Evolutionary conservation across 768 basidiomycete species (phyloP).

Genomic region (Candolleomyces eurysporus): DNA sequence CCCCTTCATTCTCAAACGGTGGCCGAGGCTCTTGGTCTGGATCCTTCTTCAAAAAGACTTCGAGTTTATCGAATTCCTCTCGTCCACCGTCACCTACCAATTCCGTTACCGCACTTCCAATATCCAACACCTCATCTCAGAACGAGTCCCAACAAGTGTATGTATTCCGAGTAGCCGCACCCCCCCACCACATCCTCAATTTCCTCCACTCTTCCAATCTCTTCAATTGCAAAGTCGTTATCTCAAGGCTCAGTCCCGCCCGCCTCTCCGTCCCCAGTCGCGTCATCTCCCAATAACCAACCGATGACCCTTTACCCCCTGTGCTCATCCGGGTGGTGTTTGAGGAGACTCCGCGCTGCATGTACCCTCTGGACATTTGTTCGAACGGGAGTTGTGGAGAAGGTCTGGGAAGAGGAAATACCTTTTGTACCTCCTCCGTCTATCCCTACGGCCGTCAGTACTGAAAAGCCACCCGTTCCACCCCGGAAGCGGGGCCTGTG

Average conservation of each 20-base stretch:
- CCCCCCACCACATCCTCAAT: conserved; percentile 21
- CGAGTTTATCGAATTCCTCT: conserved; percentile 13
- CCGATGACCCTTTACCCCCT: conserved; percentile 69
- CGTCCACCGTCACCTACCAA: conserved; percentile 32
- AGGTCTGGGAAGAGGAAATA: conserved; percentile 84
- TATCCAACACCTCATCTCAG: conserved; percentile 21
- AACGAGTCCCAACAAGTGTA: conserved; percentile 47
- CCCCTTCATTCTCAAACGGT: not conserved
- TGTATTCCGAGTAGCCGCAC: conserved; percentile 63
- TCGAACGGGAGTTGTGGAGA: conserved; percentile 76
- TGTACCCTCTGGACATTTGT: conserved; percentile 91
- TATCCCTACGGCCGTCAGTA: conserved; percentile 9
- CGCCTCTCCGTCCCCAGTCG: conserved; percentile 6
- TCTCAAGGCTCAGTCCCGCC: conserved; percentile 22
- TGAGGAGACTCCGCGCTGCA: conserved; percentile 78
- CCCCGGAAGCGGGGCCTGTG: conserved; percentile 63
- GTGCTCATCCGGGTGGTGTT: conserved; percentile 84
- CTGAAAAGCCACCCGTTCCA: conserved; percentile 59
- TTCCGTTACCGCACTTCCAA: conserved; percentile 22
- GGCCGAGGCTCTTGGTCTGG: conserved; percentile 46
- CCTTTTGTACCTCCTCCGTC: conserved; percentile 30
- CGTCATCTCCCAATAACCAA: conserved; percentile 20
- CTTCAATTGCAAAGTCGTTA: conserved; percentile 31
- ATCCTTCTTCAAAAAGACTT: conserved; percentile 55
- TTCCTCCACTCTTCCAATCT: conserved; percentile 30